Conservation (phyloP, 352 stramenopile genomes). For the Salisapilia sapeloensis region DNA sequence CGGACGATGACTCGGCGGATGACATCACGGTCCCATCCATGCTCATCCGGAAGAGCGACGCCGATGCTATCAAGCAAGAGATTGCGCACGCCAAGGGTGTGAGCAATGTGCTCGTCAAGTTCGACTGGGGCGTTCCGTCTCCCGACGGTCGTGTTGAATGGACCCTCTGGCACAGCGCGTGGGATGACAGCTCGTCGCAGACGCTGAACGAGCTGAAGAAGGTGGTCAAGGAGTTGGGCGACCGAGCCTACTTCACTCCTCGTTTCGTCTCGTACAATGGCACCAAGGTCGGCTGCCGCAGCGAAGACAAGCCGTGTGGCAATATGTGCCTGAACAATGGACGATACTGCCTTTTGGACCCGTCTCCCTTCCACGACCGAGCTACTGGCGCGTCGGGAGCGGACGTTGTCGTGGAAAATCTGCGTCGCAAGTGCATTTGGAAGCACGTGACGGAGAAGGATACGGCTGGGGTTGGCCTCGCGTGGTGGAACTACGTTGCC, state of each 20-base stretch:
- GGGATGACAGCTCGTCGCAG: conserved; percentile 70
- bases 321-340: conserved; percentile 96
- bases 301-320: conserved; percentile 77
- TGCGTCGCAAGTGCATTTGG: conserved; percentile 93
- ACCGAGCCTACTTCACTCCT: conserved; percentile 90
- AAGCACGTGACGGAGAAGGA: conserved; percentile 61
- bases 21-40: conserved; percentile 96
- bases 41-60: conserved; percentile 91
- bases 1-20: conserved; percentile 90
- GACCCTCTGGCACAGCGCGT: conserved; percentile 92
- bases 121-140: conserved; percentile 88
- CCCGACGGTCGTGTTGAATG: conserved; percentile 93
- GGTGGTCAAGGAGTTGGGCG: conserved; percentile 72
- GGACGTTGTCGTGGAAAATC: conserved; percentile 88
- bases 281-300: conserved; percentile 82
- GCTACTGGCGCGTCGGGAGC: conserved; percentile 83
- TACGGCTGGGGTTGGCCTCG: conserved; percentile 54
- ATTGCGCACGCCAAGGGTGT: conserved; percentile 65
- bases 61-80: conserved; percentile 83
- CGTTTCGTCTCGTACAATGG: conserved; percentile 95
- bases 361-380: conserved; percentile 88
- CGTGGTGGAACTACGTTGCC: conserved; percentile 93
- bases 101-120: conserved; percentile 90
- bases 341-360: conserved; percentile 92
- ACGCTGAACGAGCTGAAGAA: conserved; percentile 74